Percentiles rank a stretch among this genome's conserved stretches.
These are phyloP conservation scores for Oryza australiensis DNA, from an alignment of 176 grass and related monocot species.

Conservation along the genomic window DNA sequence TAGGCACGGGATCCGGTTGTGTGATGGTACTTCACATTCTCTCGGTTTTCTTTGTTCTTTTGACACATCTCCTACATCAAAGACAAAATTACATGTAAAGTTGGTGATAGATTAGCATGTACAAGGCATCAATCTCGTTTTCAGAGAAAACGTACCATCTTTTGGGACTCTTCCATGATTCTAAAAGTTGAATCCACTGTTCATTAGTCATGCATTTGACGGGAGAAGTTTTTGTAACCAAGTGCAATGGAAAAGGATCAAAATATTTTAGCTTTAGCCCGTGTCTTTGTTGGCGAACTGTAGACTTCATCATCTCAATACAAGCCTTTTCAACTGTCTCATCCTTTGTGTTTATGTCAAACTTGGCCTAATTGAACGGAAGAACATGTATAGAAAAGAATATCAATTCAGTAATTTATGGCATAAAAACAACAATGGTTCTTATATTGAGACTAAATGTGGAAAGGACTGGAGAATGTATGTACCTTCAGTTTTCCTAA, in stretches of 20 bases:
- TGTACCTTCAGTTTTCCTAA: neutral
- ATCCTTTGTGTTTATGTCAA: neutral
- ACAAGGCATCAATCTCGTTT: neutral
- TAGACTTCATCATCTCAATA: no score
- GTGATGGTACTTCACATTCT: no score
- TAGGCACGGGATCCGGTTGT: no score
- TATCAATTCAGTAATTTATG: neutral
- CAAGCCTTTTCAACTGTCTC: no score
- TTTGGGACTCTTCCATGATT: neutral
- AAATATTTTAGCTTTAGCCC: no score
- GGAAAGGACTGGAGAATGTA: neutral
- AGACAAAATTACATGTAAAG: neutral
- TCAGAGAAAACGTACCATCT: neutral
- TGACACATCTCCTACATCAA: no score
- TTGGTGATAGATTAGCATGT: neutral
- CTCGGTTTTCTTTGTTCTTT: no score
- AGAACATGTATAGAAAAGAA: neutral
- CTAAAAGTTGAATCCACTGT: neutral
- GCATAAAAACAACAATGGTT: no score
- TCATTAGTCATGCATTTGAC: neutral
- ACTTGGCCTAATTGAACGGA: neutral
- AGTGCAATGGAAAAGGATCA: no score
- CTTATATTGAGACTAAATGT: neutral
- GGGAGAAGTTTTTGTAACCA: neutral
- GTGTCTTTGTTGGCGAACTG: no score